Evolutionary conservation across 306 rosid genomes (phyloP).

Genomic region (Prunus mira): DNA sequence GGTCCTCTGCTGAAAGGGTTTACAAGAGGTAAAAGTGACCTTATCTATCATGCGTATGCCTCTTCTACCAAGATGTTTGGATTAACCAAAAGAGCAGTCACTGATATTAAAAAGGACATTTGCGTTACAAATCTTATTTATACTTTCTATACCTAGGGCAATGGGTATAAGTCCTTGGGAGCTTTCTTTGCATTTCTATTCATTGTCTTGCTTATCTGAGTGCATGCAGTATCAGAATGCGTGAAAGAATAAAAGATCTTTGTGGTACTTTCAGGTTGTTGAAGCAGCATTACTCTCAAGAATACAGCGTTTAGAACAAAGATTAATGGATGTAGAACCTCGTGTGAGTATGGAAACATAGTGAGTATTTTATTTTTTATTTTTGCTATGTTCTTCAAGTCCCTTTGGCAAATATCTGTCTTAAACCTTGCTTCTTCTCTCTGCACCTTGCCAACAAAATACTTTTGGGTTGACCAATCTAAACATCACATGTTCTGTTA

Average conservation of each 20-base stretch:
- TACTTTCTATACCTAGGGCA: not conserved
- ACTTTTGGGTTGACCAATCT: slow-evolving; percentile 9
- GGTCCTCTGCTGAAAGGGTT: not conserved
- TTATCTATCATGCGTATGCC: not conserved
- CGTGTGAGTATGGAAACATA: slow-evolving; percentile 88
- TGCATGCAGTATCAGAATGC: not conserved
- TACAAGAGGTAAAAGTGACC: not conserved
- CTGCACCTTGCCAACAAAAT: slow-evolving; percentile 5
- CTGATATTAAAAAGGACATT: not conserved
- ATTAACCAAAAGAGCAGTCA: not conserved
- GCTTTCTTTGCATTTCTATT: not conserved
- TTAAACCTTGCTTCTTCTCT: not conserved
- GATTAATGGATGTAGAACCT: slow-evolving; percentile 83
- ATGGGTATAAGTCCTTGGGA: not conserved
- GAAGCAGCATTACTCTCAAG: slow-evolving; percentile 97
- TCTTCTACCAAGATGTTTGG: not conserved
- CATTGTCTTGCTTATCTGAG: not conserved
- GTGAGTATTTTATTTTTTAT: slow-evolving; percentile 48
- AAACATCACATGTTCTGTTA: not conserved
- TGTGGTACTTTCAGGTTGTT: slow-evolving; percentile 66
- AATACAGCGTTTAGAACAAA: slow-evolving; percentile 75
- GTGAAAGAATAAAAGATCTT: not conserved
- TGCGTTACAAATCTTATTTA: not conserved
- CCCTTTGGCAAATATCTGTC: slow-evolving; percentile 1
- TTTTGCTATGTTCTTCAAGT: not conserved